Evolutionary conservation across 2,329 filamentous ascomycete genomes (phyloP).

Genomic region (Pyrenophora seminiperda): DNA sequence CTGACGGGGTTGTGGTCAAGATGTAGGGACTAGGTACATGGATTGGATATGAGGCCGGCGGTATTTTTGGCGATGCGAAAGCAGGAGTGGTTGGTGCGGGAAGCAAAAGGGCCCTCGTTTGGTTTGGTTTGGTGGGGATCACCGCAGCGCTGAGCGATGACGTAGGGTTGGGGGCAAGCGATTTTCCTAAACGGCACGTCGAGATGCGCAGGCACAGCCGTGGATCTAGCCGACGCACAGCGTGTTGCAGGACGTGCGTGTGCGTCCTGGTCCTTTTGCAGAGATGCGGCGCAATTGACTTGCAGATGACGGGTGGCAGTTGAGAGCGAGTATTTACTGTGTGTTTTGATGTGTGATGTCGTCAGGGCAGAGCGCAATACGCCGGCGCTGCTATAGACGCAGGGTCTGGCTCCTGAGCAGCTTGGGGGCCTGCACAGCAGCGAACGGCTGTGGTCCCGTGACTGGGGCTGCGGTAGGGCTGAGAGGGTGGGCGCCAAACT

Average conservation of each 20-base stretch:
- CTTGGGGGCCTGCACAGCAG: not conserved
- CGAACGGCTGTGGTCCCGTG: slow-evolving; percentile 8
- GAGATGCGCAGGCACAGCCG: slow-evolving; percentile 13
- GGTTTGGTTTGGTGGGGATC: slow-evolving; percentile 15
- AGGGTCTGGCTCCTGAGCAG: slow-evolving; percentile 7
- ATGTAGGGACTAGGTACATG: slow-evolving; percentile 31
- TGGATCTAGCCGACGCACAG: not conserved
- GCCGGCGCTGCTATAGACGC: slow-evolving; percentile 6
- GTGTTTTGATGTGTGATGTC: too few species aligned
- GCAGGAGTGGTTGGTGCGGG: slow-evolving; percentile 12
- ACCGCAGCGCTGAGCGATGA: slow-evolving; percentile 13
- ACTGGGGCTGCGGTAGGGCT: slow-evolving; percentile 11
- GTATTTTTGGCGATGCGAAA: not conserved
- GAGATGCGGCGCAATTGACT: not conserved
- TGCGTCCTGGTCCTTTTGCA: not conserved
- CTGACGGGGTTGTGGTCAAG: slow-evolving; percentile 13
- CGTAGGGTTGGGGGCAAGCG: slow-evolving; percentile 3
- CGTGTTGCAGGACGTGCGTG: slow-evolving; percentile 1
- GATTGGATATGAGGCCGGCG: slow-evolving; percentile 18
- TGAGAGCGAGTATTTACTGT: too few species aligned
- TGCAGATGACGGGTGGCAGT: not conserved
- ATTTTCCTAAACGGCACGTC: slow-evolving; percentile 3
- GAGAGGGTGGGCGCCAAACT: too few species aligned
- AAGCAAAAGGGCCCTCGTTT: not conserved
- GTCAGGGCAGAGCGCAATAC: not conserved